Evolutionary conservation across 225 moss, liverwort and hornwort genomes (phyloP).

Genomic region (Marchantia paleacea): DNA sequence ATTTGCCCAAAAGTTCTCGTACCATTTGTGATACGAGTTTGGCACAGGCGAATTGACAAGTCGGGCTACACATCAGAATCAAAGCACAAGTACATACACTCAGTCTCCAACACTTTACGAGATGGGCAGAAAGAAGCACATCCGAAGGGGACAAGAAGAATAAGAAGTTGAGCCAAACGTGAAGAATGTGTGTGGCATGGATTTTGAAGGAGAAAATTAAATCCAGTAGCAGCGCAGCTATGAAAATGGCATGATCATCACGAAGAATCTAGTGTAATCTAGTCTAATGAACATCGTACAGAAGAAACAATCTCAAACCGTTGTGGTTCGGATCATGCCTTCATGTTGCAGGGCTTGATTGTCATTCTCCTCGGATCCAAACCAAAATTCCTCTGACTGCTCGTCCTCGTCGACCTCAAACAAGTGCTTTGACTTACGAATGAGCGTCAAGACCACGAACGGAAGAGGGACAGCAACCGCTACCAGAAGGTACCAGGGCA

Average conservation of each 20-base stretch:
- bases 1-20: slow-evolving; percentile 5
- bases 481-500: slow-evolving; percentile 17
- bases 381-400: slow-evolving; percentile 19
- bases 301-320: slow-evolving; percentile 11
- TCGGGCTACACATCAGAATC: slow-evolving; percentile 28
- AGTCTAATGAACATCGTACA: background rate
- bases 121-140: too few species aligned
- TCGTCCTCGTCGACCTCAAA: slow-evolving; percentile 19
- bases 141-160: too few species aligned
- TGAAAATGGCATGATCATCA: background rate
- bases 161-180: background rate
- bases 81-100: slow-evolving; percentile 4
- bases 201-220: background rate
- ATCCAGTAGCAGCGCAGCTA: background rate
- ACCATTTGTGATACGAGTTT: slow-evolving; percentile 15
- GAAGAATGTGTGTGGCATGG: background rate
- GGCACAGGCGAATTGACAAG: slow-evolving; percentile 20
- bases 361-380: slow-evolving; percentile 23
- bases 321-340: slow-evolving; percentile 22
- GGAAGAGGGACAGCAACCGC: slow-evolving; percentile 3
- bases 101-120: background rate
- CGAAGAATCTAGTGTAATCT: too few species aligned
- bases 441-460: slow-evolving; percentile 5
- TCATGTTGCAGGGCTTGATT: slow-evolving; percentile 19
- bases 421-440: slow-evolving; percentile 13